Percentiles rank a stretch among this genome's conserved stretches.
These are phyloP conservation scores for Geotrichum phurueaensis DNA, from an alignment of 1,139 yeast species.

Conservation along the genomic window DNA sequence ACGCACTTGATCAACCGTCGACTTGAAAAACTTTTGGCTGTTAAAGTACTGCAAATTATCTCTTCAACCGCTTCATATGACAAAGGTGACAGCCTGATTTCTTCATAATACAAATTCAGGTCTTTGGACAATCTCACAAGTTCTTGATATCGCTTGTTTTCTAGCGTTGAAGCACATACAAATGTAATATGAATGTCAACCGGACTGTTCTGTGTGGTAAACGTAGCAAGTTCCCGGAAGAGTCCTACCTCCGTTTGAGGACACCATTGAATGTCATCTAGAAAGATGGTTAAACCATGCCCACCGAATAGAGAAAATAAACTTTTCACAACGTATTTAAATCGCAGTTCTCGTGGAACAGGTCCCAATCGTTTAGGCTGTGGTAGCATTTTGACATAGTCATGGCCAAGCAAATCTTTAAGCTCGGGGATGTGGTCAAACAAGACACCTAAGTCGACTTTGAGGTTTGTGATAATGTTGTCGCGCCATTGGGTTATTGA, in stretches of 20 bases:
- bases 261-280: slow-evolving; percentile 49
- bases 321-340: slow-evolving; percentile 43
- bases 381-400: slow-evolving; percentile 33
- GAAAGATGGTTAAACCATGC: slow-evolving; percentile 43
- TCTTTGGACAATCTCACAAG: slow-evolving; percentile 25
- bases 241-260: slow-evolving; percentile 31
- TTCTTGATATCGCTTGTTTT: slow-evolving; percentile 21
- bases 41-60: slow-evolving; percentile 27
- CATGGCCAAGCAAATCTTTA: slow-evolving; percentile 42
- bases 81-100: slow-evolving; percentile 26
- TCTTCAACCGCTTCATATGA: slow-evolving; percentile 27
- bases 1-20: neutral
- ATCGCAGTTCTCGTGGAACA: slow-evolving; percentile 39
- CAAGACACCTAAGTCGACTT: slow-evolving; percentile 43
- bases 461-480: slow-evolving; percentile 39
- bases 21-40: slow-evolving; percentile 17
- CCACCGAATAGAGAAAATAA: slow-evolving; percentile 42
- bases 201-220: slow-evolving; percentile 27
- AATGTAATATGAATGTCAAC: slow-evolving; percentile 28
- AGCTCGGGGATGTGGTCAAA: slow-evolving; percentile 46
- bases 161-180: slow-evolving; percentile 28
- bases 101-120: slow-evolving; percentile 28
- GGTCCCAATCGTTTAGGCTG: slow-evolving; percentile 29
- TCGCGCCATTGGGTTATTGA: slow-evolving; percentile 44
- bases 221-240: slow-evolving; percentile 28